Conservation (phyloP, 2,329 filamentous ascomycete genomes). For the Apiospora sp. region DNA sequence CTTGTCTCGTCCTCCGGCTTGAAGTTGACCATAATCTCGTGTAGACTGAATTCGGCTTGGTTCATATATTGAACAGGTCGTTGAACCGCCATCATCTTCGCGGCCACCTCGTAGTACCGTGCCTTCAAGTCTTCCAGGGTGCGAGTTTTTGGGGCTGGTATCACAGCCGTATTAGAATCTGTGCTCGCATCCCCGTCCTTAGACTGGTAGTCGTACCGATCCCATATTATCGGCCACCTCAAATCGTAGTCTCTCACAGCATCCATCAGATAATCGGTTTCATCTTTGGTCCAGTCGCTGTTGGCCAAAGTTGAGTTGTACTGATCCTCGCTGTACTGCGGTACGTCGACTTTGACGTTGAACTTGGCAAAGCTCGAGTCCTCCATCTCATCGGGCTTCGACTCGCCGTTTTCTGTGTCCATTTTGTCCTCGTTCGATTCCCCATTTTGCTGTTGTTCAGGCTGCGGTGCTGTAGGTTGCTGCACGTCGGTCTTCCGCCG, state of each 20-base stretch:
- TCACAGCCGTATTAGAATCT: conserved; percentile 60
- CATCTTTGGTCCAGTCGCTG: conserved; percentile 86
- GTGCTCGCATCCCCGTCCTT: conserved; percentile 51
- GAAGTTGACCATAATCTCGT: conserved; percentile 88
- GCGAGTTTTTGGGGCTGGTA: conserved; percentile 62
- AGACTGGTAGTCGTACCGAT: conserved; percentile 82
- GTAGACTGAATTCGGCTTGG: conserved; percentile 79
- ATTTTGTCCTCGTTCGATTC: conserved; percentile 38
- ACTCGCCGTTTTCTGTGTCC: conserved; percentile 8
- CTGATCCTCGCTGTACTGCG: conserved; percentile 85
- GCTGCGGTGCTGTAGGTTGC: conserved; percentile 39
- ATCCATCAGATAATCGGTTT: conserved; percentile 89
- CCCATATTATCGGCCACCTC: conserved; percentile 90
- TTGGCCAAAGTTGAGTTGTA: conserved; percentile 79
- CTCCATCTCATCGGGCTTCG: conserved; percentile 52
- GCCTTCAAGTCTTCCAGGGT: conserved; percentile 91
- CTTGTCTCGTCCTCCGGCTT: conserved; percentile 79
- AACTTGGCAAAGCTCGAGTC: conserved; percentile 82
- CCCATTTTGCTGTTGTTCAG: conserved; percentile 28
- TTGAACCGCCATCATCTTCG: conserved; percentile 80
- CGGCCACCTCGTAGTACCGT: conserved; percentile 87
- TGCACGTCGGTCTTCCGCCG: conserved; percentile 64
- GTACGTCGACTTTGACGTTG: conserved; percentile 81
- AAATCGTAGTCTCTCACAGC: conserved; percentile 81
- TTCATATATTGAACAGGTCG: conserved; percentile 89